Percentiles rank a stretch among this genome's conserved stretches.
Conservation (phyloP, 2,329 filamentous ascomycete genomes). For the Cordyceps militaris region DNA sequence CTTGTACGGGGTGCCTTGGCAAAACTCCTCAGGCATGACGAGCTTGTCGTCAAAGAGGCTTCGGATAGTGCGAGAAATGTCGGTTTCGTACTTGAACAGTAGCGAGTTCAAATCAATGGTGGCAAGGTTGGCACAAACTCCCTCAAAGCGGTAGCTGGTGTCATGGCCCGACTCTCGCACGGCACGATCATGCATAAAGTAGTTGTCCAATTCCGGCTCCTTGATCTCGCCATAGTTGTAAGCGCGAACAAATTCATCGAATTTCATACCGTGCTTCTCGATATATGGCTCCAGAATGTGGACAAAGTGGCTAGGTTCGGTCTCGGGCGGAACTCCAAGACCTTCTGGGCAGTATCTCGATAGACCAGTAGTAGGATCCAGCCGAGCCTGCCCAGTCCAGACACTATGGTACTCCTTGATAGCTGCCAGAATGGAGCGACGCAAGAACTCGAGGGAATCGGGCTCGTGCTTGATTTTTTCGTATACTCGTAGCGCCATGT, state of each 20-base stretch:
- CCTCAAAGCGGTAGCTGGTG: slow-evolving; percentile 88
- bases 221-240: slow-evolving; percentile 73
- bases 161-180: slow-evolving; percentile 96
- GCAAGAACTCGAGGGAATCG: slow-evolving; percentile 73
- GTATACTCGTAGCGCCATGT: slow-evolving; percentile 92
- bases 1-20: slow-evolving; percentile 53
- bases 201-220: slow-evolving; percentile 87
- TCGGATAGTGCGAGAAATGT: slow-evolving; percentile 82
- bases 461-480: slow-evolving; percentile 86
- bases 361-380: slow-evolving; percentile 70
- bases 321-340: slow-evolving; percentile 82
- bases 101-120: slow-evolving; percentile 93
- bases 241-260: slow-evolving; percentile 76
- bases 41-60: slow-evolving; percentile 78
- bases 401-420: slow-evolving; percentile 96
- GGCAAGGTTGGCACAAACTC: slow-evolving; percentile 77
- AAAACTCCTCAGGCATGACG: slow-evolving; percentile 76
- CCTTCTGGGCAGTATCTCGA: slow-evolving; percentile 82
- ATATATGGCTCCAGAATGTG: slow-evolving; percentile 78
- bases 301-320: slow-evolving; percentile 78
- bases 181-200: slow-evolving; percentile 92
- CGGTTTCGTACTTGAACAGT: slow-evolving; percentile 93
- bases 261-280: slow-evolving; percentile 74
- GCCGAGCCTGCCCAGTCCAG: slow-evolving; percentile 72
- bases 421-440: slow-evolving; percentile 72